Conservation (phyloP, 202 grass and related monocot genomes). For the Saccharum hybrid region DNA sequence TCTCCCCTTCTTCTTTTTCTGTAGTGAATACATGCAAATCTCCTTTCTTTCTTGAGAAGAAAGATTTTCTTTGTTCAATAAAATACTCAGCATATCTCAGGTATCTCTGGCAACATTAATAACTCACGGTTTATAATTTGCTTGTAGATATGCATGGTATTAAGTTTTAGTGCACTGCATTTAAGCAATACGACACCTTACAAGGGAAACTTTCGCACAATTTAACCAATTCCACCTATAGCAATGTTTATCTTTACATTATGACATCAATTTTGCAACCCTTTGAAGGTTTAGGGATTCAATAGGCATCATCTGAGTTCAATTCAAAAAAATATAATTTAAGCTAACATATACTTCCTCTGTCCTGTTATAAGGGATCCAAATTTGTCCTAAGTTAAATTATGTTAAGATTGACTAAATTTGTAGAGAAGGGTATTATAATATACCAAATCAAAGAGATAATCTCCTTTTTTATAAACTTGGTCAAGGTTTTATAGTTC, state of each 20-base stretch:
- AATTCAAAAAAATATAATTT: not conserved
- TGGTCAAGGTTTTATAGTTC: too few relatives aligned
- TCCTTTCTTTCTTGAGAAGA: not conserved
- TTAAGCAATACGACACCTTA: not conserved
- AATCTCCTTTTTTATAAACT: too few relatives aligned
- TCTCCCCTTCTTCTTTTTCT: not conserved
- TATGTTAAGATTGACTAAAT: too few relatives aligned
- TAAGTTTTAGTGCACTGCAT: not conserved
- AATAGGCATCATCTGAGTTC: not conserved
- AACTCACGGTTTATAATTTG: not conserved
- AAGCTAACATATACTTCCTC: too few relatives aligned
- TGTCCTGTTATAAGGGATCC: too few relatives aligned
- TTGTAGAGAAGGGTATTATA: too few relatives aligned
- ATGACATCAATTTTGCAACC: not conserved
- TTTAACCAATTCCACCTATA: too few relatives aligned
- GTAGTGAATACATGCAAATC: not conserved
- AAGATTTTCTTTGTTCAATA: not conserved
- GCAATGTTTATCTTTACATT: too few relatives aligned
- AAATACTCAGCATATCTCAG: not conserved
- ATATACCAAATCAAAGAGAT: too few relatives aligned
- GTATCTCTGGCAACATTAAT: not conserved
- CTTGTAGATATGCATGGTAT: not conserved
- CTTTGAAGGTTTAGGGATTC: not conserved
- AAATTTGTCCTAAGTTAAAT: too few relatives aligned
- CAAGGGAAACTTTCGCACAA: not conserved